Evolutionary conservation across 164 flowering plant genomes (phyloP).

Genomic region (Tetrastigma voinierianum): DNA sequence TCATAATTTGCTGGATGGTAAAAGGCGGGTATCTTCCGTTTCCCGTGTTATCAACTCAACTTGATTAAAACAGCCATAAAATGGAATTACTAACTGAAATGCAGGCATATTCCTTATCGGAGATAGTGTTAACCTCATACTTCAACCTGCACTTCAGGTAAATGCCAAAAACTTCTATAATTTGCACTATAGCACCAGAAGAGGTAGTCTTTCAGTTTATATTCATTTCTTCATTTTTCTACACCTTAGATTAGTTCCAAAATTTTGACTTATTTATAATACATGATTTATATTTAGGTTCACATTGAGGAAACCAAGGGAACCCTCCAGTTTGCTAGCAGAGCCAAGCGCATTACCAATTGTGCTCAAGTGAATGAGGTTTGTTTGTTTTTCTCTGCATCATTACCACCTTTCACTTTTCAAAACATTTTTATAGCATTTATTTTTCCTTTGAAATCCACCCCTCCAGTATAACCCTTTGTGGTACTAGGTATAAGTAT

Average conservation of each 20-base stretch:
- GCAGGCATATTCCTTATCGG: constrained; percentile 99
- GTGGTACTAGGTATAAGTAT: too few relatives aligned
- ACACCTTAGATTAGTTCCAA: background rate
- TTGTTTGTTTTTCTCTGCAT: background rate
- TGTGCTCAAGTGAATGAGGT: constrained; percentile 99
- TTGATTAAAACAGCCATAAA: constrained; percentile 7
- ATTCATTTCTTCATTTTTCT: constrained; percentile 1
- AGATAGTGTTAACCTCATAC: constrained; percentile 95
- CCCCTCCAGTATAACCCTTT: too few relatives aligned
- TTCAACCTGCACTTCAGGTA: constrained; percentile 97
- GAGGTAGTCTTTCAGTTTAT: constrained; percentile 52
- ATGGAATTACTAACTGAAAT: constrained; percentile 5
- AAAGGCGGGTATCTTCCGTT: constrained; percentile 61
- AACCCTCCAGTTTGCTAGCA: constrained; percentile 96
- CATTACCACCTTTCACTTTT: background rate
- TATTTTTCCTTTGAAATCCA: background rate
- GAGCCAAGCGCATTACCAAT: constrained; percentile 92
- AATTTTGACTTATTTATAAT: background rate
- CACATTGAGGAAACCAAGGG: constrained; percentile 96
- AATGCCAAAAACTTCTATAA: constrained; percentile 98
- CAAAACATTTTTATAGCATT: background rate
- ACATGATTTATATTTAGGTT: constrained; percentile 34
- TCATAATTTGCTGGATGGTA: constrained; percentile 89
- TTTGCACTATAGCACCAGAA: constrained; percentile 96
- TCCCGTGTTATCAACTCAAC: background rate